Evolutionary conservation across 495 filamentous ascomycete species (phyloP).

Genomic region (Bacidia rubella): DNA sequence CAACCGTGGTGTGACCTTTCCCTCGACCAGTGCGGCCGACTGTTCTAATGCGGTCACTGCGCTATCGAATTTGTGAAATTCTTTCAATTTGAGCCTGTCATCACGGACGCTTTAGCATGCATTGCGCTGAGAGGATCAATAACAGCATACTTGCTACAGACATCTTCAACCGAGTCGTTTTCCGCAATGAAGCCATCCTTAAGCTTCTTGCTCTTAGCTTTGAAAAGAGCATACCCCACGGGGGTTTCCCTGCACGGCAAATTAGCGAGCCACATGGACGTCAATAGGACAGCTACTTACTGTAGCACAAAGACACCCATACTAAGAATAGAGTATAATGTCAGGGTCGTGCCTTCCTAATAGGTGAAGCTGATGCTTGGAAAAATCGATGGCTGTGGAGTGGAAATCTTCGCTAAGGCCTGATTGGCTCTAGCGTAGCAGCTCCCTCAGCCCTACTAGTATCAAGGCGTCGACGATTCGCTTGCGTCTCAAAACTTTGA

Average conservation of each 20-base stretch:
- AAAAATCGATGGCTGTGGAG: not conserved
- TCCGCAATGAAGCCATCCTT: constrained; percentile 68
- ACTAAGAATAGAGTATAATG: not conserved
- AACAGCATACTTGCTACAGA: constrained; percentile 65
- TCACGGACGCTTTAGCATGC: constrained; percentile 19
- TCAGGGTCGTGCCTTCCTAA: not conserved
- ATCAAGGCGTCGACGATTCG: not conserved
- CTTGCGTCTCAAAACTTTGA: not conserved
- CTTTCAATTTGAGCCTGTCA: constrained; percentile 78
- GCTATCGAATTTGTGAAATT: constrained; percentile 93
- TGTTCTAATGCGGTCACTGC: constrained; percentile 78
- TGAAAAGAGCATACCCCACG: constrained; percentile 94
- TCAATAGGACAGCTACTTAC: too few relatives aligned
- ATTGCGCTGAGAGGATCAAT: constrained; percentile 7
- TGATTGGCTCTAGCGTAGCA: not conserved
- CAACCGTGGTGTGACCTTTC: constrained; percentile 90
- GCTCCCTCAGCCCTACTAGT: not conserved
- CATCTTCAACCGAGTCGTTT: constrained; percentile 66
- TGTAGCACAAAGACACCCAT: constrained; percentile 19
- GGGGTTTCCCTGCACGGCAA: constrained; percentile 75
- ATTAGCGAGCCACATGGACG: constrained; percentile 41
- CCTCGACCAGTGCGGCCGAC: constrained; percentile 72
- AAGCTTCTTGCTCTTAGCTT: constrained; percentile 91
- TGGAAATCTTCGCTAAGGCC: not conserved
- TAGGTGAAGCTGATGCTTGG: not conserved